Conservation (phyloP, 2,329 filamentous ascomycete species). For the Apiospora hydei region DNA sequence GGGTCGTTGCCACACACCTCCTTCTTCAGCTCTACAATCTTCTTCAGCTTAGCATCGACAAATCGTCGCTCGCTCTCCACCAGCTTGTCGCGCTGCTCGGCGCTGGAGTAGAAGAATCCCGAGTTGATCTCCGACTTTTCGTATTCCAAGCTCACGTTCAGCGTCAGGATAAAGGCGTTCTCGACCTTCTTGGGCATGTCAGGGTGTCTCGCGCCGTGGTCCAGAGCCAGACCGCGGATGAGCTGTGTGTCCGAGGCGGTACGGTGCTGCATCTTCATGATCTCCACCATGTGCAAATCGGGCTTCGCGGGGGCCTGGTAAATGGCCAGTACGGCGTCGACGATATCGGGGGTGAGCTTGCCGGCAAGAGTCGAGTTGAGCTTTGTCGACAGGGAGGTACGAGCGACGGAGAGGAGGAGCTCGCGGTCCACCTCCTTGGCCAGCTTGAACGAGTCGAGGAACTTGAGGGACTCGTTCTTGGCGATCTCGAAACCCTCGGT, state of each 20-base stretch:
- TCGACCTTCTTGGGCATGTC: slow-evolving; percentile 98
- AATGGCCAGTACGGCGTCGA: slow-evolving; percentile 95
- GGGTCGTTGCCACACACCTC: slow-evolving; percentile 92
- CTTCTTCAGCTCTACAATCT: slow-evolving; percentile 98
- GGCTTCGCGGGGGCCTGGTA: slow-evolving; percentile 90
- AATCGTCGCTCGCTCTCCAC: slow-evolving; percentile 97
- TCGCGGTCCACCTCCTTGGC: slow-evolving; percentile 89
- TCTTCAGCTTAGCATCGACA: slow-evolving; percentile 94
- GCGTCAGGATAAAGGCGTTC: slow-evolving; percentile 92
- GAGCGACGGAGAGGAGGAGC: slow-evolving; percentile 88
- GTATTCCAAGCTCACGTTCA: slow-evolving; percentile 97
- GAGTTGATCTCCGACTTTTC: slow-evolving; percentile 99
- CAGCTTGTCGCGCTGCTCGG: slow-evolving; percentile 95
- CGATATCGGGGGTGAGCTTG: slow-evolving; percentile 92
- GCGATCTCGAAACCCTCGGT: slow-evolving; percentile 98
- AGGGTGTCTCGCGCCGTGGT: slow-evolving; percentile 94
- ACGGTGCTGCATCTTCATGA: slow-evolving; percentile 99
- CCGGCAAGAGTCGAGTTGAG: slow-evolving; percentile 88
- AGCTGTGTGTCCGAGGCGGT: slow-evolving; percentile 95
- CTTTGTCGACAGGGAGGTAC: slow-evolving; percentile 95
- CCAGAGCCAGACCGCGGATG: slow-evolving; percentile 89
- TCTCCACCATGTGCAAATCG: slow-evolving; percentile 98
- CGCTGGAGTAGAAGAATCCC: slow-evolving; percentile 97
- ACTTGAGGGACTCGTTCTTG: slow-evolving; percentile 93
- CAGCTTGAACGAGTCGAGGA: slow-evolving; percentile 94